Base-by-base conservation (phyloP, 2,329 filamentous ascomycete species). In the Nothopassalora personata region DNA sequence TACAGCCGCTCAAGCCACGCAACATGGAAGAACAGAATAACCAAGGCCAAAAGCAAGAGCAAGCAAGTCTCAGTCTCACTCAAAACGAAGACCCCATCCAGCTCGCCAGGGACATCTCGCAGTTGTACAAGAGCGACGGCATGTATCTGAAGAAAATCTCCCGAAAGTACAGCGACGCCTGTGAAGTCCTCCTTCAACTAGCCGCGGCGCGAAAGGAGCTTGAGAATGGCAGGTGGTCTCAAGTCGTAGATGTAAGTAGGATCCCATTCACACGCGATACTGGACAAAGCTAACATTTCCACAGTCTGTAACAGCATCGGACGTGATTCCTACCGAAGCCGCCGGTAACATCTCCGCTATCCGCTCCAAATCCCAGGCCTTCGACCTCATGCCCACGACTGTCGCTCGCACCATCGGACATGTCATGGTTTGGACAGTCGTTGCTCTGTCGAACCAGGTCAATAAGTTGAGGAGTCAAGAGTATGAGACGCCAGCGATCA, bases 341-440 rank as follows among this genome's bases (percentile, higher is more conserved):
- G 77, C 78, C 27, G 90, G 90, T 68, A 88, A 93, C 69, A 85
- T 94, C 59, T 83, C 85, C 68, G 83, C 81, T 52, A 93, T 99
- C 75, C 90, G 94, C 63, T 82, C 82, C 64, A 86, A 86, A 61
- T 91, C 93, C 1, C 86, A 90, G 68, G 87, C 86, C 62, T 97
- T 99, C 76, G 84, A 90, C 15, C 81, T 83, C 1, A 82, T 96
- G 45, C 84, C 91, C 4, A 85, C 90, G 66, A 85, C 91, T 7
- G 89, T 99, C 45, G 88, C 92, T 2, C 87, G 90, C 72, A 96
- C 94, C 70, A 86, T 97, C 67, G 93, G 93, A 18, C 91, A 93
- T 74, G 81, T 97, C 62, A 83, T 99, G 63, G 88, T 96, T 78
- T 97, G 94, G 94, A 91, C 91, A 53, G 90, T 99, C 66, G 83